Evolutionary conservation across 805 yeast species (phyloP), one percentile per base, ranked within the genome.

Genomic region (Lachancea sp.): DNA sequence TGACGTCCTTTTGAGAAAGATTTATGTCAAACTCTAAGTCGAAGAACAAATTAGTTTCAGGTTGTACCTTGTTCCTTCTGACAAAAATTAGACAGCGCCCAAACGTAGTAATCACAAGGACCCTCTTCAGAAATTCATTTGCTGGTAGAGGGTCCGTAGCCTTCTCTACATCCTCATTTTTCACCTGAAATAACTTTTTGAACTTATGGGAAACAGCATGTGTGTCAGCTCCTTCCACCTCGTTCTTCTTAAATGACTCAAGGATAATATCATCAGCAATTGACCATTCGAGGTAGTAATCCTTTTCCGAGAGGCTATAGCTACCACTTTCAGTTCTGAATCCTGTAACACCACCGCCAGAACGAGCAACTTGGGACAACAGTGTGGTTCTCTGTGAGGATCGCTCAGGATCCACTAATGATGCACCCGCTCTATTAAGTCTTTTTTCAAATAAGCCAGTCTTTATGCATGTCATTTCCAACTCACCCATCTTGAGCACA

Each of bases 41-140:
- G 25, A 66, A 68, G 6, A 62, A 65, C 16, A 64, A 61, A 8
- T 58, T 61, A 8, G 61, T 41, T 17, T 50, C 51, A 2, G 48
- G 38, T 3, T 55, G 60, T 26, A 50, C 52, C 41, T 65, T 72
- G 30, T 60, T 65, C 23, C 71, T 60, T 48, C 64, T 60, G 1
- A 50, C 55, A 45, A 83, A 75, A 1, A 82, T 53, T 43, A 83
- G 58, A 1, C 74, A 77, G 35, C 89, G 65, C 1, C 88, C 90
- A 53, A 71, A 71, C 1, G 77, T 68, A 2, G 89, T 83, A 0
- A 80, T 63, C 11, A 82, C 48, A 43, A 80, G 50, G 1, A 80
- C 70, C 46, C 84, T 71, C 8, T 68, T 65, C 41, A 67, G 58
- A 38, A 65, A 64, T 33, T 64, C 69, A 5, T 69, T 74, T 7